Conservation (phyloP, 179 eudicot species). For the Spergularia azorica region DNA sequence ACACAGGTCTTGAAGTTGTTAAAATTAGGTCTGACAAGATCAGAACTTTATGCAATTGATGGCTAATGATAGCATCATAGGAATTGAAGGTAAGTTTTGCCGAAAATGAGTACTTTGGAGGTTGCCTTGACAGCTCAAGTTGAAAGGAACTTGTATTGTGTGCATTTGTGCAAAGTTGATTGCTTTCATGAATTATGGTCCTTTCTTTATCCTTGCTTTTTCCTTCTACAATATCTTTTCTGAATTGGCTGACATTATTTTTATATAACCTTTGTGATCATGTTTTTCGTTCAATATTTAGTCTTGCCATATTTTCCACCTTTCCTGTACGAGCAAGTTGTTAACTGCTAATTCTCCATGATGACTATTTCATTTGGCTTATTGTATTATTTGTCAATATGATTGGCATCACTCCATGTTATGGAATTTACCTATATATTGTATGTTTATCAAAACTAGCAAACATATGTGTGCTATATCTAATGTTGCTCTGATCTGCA, state of each 20-base stretch:
- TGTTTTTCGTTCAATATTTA: neutral
- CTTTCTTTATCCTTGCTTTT: neutral
- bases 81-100: neutral
- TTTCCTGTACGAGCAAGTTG: neutral
- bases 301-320: neutral
- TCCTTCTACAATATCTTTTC: neutral
- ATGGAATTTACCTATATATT: neutral
- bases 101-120: neutral
- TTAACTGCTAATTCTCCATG: neutral
- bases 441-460: neutral
- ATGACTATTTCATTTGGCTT: neutral
- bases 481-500: constrained; percentile 19
- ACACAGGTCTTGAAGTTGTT: too few relatives aligned
- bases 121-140: neutral
- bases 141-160: neutral
- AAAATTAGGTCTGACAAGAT: too few relatives aligned
- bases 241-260: neutral
- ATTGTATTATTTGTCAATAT: neutral
- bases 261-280: neutral
- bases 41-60: too few relatives aligned
- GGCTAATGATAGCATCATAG: neutral
- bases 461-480: neutral
- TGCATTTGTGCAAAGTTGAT: neutral
- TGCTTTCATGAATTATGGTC: neutral
- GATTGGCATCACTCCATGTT: neutral